Evolutionary conservation across 2,329 filamentous ascomycete species (phyloP), one percentile per base, ranked within the genome.

Genomic region (Nigrospora oryzae): DNA sequence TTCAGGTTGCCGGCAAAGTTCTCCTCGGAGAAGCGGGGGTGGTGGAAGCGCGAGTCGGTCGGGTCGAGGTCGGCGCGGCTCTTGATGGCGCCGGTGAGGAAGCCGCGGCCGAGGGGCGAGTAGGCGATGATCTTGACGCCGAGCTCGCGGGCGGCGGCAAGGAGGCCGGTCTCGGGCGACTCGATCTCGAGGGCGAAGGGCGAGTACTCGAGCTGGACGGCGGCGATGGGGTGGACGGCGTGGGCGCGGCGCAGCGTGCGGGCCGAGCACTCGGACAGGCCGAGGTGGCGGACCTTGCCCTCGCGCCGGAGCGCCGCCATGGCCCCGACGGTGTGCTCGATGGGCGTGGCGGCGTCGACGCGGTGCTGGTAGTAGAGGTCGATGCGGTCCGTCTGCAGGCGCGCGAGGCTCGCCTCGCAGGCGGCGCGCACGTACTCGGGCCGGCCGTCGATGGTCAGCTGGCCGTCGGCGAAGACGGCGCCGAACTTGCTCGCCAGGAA

Each of bases 111-210:
- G 10, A 48, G 35, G 1, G 77, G 77, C 17, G 69, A 72, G 59
- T 77, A 79, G 2, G 73, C 70, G 1, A 81, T 67, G 14, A 77
- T 61, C 3, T 70, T 65, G 7, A 77, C 62, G 2, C 76, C 75
- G 1, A 81, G 65, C 52, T 79, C 73, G 28, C 73, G 64, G 13
- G 67, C 71, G 0, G 76, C 73, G 36, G 67, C 61, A 11, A 80
- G 58, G 32, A 80, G 56, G 15, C 64, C 63, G 8, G 68, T 71
- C 8, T 67, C 60, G 3, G 56, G 62, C 14, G 71, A 71, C 57
- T 84, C 79, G 49, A 84, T 77, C 47, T 78, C 68, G 34, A 84
- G 66, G 2, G 69, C 60, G 54, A 75, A 79, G 2, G 71, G 71
- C 4, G 63, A 68, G 54, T 71, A 75, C 56, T 79, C 74, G 42